A percentile compares a stretch with the other conserved stretches of the same genome.
These are phyloP conservation scores for Erodium texanum DNA, from an alignment of 441 rosid genomes.

Conservation along the genomic window DNA sequence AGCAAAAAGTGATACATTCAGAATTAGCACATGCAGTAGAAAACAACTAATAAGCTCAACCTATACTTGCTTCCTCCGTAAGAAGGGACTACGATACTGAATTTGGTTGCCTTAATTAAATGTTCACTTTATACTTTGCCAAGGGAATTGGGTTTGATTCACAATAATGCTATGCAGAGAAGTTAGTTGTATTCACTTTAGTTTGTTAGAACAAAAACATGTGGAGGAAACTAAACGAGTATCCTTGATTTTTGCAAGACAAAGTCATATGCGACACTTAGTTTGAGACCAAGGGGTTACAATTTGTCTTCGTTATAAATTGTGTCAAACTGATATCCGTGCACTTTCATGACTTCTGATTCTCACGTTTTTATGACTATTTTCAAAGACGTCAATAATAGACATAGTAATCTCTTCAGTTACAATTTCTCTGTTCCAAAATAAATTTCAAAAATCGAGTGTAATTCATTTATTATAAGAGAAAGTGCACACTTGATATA, in stretches of 20 bases:
- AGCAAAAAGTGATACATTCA: neutral
- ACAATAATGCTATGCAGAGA: neutral
- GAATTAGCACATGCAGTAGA: neutral
- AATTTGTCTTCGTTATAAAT: neutral
- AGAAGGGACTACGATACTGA: neutral
- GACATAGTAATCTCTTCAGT: neutral
- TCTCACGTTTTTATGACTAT: neutral
- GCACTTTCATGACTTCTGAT: neutral
- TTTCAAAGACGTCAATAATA: neutral
- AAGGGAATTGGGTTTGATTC: neutral
- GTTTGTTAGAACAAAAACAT: neutral
- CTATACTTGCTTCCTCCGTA: neutral
- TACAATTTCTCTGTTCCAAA: neutral
- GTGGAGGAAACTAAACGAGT: neutral
- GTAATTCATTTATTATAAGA: neutral
- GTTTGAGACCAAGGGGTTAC: neutral
- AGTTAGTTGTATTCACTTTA: neutral
- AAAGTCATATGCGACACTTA: neutral
- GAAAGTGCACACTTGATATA: neutral
- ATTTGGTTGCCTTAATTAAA: neutral
- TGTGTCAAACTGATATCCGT: neutral
- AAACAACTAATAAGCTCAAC: neutral
- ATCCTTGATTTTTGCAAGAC: neutral
- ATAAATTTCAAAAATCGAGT: neutral
- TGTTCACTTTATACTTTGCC: neutral